Evolutionary conservation across 2,329 filamentous ascomycete species (phyloP), one percentile per base, ranked within the genome.

Genomic region (Fusarium proliferatum): DNA sequence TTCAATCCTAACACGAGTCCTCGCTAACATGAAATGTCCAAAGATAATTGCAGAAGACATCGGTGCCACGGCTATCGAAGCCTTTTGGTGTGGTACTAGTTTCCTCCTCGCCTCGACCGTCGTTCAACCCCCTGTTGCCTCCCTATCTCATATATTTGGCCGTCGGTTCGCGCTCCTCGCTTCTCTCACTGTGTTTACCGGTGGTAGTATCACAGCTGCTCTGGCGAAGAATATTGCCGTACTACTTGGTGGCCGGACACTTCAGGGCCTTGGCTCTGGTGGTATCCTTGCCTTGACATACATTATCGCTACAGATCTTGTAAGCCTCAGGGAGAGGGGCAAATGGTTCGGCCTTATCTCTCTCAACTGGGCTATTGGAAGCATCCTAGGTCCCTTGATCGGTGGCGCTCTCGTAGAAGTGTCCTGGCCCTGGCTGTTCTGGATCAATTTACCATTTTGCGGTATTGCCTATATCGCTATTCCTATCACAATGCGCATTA

Each of bases 361-460:
- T 2, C 78, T 81, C 30, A 85, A 87, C 79, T 90, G 87, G 89
- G 84, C 86, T 3, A 70, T 91, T 15, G 89, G 89, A 2, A 89
- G 89, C 87, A 75, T 76, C 38, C 60, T 77, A 28, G 75, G 75
- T 2, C 72, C 76, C 11, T 71, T 88, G 30, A 81, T 87, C 41
- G 86, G 89, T 10, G 88, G 88, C 23, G 87, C 84, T 4, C 88
- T 90, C 66, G 83, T 87, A 6, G 83, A 88, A 63, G 81, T 85
- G 48, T 81, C 80, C 2, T 90, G 89, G 90, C 81, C 87, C 13
- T 92, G 90, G 90, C 87, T 92, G 55, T 91, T 92, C 77, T 93
- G 85, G 85, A 85, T 91, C 73, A 92, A 92, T 72, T 80, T 91
- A 4, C 89, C 89, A 5, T 86, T 91, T 75, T 76, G 75, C n/a